Base-by-base conservation (phyloP, 495 filamentous ascomycete species). In the Emericellopsis terricola region DNA sequence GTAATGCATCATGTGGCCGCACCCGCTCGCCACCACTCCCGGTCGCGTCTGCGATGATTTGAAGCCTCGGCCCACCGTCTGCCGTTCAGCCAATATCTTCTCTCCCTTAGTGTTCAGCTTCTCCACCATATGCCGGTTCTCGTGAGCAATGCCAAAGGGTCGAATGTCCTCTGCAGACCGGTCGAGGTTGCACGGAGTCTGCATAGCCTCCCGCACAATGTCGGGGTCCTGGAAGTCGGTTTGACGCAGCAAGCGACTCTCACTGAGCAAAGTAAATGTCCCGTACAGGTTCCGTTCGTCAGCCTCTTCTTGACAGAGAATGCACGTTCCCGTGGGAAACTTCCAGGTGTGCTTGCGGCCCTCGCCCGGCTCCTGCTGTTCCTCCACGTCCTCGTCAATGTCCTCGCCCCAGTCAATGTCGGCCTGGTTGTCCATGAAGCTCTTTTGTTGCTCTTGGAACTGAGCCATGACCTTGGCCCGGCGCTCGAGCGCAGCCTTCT, bases 1-100 rank as follows among this genome's bases (percentile, higher is more conserved):
- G 47, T 81, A 99, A 49, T 99, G 89, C 89, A 99, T 99, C 41
- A 96, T 86, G 52, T 99, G 89, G 4, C 85, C 87, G 55, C 89
- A 99, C 19, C 87, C 81, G 27, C 81, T 83, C 6, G 85, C 73
- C 4, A 96, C 80, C 3, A 86, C 81, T 0, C 85, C 91, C n/a
- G 66, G 62, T 26, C 64, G 61, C 7, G 68, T 72, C 26, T 73
- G 67, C 16, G 62, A 59, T 8, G 72, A 53, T 3, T 82, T 76
- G 45, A 93, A 96, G 2, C 89, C 89, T 53, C 84, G 86, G 29
- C 84, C 87, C 14, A 96, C 66, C 13, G 73, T 75, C 57, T 91
- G 76, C 36, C 79, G 73, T 44, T 89, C 84, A 23, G 64, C 65
- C 28, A 72, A 59, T 13, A 87, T 69, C 31, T 69, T 65, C 19